Base-by-base conservation (phyloP, 2,329 filamentous ascomycete species). In the Blastomyces percursus region DNA sequence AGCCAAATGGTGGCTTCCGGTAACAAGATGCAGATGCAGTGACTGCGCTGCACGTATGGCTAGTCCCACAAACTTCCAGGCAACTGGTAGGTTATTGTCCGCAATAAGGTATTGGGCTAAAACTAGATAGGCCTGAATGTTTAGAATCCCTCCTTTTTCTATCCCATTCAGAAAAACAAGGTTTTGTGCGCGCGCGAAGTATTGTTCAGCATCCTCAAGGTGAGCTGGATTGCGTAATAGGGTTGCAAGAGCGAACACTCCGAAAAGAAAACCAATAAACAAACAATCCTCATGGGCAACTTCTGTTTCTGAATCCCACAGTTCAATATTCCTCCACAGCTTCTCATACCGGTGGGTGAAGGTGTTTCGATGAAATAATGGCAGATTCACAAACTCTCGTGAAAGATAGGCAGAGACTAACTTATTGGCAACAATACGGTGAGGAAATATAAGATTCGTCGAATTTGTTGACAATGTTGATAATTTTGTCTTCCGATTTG, bases 311-410 rank as follows among this genome's bases (percentile, higher is more conserved):
- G 32, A 21, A n/a, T 32, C 14, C 35, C 24, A 14, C 9, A 63
- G 19, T 24, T 60, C 59, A 40, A 59, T 61, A 24, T 56, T 55
- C 14, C 21, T 19, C 40, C 38, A n/a, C 11, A 64, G 30, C 21
- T 60, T 44, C 38, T 63, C 60, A 48, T 68, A 70, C 19, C 61
- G 61, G n/a, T 64, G 40, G 24, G 64, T 61, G 30, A 70, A 70
- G 2, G 62, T 55, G 4, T 59, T 5, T 21, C 69, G 63, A 40
- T 69, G 63, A 38, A 71, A 66, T 9, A 71, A 66, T 1, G 69
- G 69, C 27, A 70, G 51, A 50, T 69, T 68, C n/a, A 68, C 68
- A 62, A 68, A 69, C 62, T 71, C 69, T 21, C 65, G 66, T 11
- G 63, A 65, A 30, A 71, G 55, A 35, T 71, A 71, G 2, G 56